Evolutionary conservation across 805 yeast genomes (phyloP).

Genomic region (Metschnikowia amazonensis): DNA sequence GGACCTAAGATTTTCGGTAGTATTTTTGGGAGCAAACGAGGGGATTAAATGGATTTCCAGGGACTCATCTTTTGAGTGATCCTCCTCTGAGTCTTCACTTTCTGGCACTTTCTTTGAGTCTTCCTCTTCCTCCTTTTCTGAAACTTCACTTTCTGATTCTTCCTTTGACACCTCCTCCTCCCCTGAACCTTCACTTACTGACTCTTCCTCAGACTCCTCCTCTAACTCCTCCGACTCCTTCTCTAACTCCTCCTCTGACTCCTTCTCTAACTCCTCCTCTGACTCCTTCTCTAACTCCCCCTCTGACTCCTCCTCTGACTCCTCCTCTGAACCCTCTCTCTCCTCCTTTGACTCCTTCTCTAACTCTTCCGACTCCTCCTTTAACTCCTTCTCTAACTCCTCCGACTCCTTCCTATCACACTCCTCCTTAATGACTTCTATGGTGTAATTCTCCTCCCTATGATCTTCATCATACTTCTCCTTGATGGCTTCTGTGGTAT

Average conservation of each 20-base stretch:
- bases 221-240: neutral
- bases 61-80: too few relatives aligned
- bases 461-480: slow-evolving; percentile 26
- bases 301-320: too few relatives aligned
- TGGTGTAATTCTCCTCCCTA: slow-evolving; percentile 19
- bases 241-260: neutral
- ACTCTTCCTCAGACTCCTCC: neutral
- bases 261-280: too few relatives aligned
- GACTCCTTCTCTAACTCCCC: slow-evolving; percentile 15
- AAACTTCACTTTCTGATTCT: slow-evolving; percentile 12
- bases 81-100: too few relatives aligned
- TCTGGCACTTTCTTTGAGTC: too few relatives aligned
- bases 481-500: slow-evolving; percentile 29
- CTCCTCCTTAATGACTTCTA: slow-evolving; percentile 25
- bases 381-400: neutral
- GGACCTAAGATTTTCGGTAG: slow-evolving; percentile 59
- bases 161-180: too few relatives aligned
- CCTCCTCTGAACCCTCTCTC: neutral
- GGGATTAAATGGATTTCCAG: slow-evolving; percentile 55
- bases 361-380: neutral
- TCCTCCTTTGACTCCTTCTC: neutral
- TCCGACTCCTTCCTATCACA: neutral
- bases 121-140: slow-evolving; percentile 12
- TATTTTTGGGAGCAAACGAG: slow-evolving; percentile 45
- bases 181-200: too few relatives aligned